Percentiles rank a stretch among this genome's conserved stretches.
Evolutionary conservation across 768 basidiomycete species (phyloP).

Genomic region (Xerocomellus dryophilus): DNA sequence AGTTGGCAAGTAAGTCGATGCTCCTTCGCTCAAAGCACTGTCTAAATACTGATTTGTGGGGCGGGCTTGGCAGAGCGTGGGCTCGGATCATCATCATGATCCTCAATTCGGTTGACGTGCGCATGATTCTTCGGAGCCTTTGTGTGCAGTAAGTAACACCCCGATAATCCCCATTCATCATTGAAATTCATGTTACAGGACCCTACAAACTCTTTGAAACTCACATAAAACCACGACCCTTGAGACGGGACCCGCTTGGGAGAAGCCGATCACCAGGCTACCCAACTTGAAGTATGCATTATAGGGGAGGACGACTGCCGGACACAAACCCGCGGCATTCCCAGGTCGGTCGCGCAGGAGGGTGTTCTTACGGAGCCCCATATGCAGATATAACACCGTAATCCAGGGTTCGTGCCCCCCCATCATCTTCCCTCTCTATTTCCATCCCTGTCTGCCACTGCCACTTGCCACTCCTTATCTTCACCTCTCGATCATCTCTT

Average conservation of each 20-base stretch:
- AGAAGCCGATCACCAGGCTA: conserved; percentile 6
- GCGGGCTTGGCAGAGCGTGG: background rate
- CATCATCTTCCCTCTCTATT: background rate
- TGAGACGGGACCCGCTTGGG: background rate
- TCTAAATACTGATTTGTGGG: background rate
- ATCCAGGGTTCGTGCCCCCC: background rate
- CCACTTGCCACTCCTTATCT: conserved; percentile 14
- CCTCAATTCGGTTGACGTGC: no score
- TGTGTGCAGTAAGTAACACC: background rate
- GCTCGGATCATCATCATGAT: background rate
- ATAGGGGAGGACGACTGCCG: conserved; percentile 4
- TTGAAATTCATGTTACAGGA: no score
- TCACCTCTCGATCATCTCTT: background rate
- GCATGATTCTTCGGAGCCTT: background rate
- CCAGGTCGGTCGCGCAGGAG: conserved; percentile 13
- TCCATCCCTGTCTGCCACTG: background rate
- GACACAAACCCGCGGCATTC: conserved; percentile 22
- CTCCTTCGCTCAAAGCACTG: no score
- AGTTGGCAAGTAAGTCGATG: no score
- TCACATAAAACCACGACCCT: background rate
- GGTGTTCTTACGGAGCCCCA: conserved; percentile 8
- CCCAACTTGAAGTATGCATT: background rate
- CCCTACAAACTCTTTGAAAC: background rate
- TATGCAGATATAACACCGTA: conserved; percentile 20
- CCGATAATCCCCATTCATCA: no score